These are phyloP conservation scores for Diaporthe sp. DNA, from an alignment of 2,329 filamentous ascomycete genomes.

Conservation along the genomic window DNA sequence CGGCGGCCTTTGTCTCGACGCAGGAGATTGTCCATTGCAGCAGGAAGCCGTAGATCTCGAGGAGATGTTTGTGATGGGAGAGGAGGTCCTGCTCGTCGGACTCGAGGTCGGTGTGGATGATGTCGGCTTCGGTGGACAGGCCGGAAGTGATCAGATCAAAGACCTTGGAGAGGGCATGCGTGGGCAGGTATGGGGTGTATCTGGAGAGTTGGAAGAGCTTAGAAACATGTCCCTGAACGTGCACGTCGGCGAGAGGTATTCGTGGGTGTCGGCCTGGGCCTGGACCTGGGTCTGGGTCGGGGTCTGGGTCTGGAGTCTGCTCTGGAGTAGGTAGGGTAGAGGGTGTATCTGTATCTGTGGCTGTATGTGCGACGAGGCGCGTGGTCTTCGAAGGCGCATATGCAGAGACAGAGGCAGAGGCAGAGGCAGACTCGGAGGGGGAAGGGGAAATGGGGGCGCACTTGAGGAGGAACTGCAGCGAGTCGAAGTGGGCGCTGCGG, in stretches of 20 bases:
- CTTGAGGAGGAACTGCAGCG: constrained; percentile 96
- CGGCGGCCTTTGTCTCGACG: constrained; percentile 93
- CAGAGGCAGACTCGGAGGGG: constrained; percentile 38
- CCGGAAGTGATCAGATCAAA: constrained; percentile 91
- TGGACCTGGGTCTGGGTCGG: constrained; percentile 30
- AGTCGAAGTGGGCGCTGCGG: constrained; percentile 85
- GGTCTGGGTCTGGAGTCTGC: constrained; percentile 36
- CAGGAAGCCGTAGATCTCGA: constrained; percentile 94
- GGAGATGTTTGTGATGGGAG: constrained; percentile 86
- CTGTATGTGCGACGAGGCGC: not conserved
- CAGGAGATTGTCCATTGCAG: constrained; percentile 95
- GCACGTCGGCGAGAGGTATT: constrained; percentile 24
- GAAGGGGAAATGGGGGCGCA: constrained; percentile 72
- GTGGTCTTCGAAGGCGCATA: not conserved
- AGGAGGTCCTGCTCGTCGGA: constrained; percentile 90
- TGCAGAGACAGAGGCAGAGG: not conserved
- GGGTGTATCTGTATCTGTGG: not conserved
- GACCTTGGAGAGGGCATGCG: constrained; percentile 88
- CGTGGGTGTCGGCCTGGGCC: not conserved
- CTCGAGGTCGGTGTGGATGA: constrained; percentile 86
- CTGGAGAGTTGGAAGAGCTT: constrained; percentile 75
- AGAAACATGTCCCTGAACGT: constrained; percentile 64
- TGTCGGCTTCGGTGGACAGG: constrained; percentile 85
- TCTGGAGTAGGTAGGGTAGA: constrained; percentile 30
- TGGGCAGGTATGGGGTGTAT: constrained; percentile 82